Evolutionary conservation across 805 yeast species (phyloP), one percentile per base, ranked within the genome.

Genomic region (Helenozyma baotianmanensis): DNA sequence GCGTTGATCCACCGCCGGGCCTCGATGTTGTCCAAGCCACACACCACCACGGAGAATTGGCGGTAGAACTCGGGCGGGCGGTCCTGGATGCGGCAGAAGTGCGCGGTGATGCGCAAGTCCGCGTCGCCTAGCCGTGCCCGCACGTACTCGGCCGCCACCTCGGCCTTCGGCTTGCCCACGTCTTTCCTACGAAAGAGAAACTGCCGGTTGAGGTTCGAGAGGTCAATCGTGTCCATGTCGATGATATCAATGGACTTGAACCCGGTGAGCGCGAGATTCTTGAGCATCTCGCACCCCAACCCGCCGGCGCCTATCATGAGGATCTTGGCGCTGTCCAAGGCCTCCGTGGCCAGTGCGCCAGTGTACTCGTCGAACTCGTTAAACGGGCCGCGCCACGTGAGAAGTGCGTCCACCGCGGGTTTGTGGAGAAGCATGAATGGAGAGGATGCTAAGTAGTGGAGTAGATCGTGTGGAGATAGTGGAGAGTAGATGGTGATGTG

Each of bases 1-100:
- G 71, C 68, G 56, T 90, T 90, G 42, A 90, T 82, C 90, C 95
- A 89, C 30, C 97, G 62, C 23, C 98, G 67, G 0, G 97, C 96
- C 48, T 81, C 90, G 5, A 92, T 80, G 31, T 84, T 78, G 54
- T 90, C 98, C 30, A 90, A 64, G 0, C 97, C 97, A 39, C 96
- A 85, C 2, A 90, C 70, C 0, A 92, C 76, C 25, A 86, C 66
- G 7, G 76, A 70, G 53, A 89, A 90, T 42, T 74, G 75, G 42
- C 61, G 54, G 54, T 86, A 85, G 49, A 78, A 92, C 0, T 67
- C 74, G 12, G 62, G 63, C 23, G 74, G 70, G 47, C 80, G 73
- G 39, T 79, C 70, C 41, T 67, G 72, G 39, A 90, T 77, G 45
- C 70, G 76, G 8, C 80, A 74, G 47, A 68, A 78, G 55, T 77